These are phyloP conservation scores for Coelastrella sp. DNA, from an alignment of 139 green algal genomes.

Conservation along the genomic window DNA sequence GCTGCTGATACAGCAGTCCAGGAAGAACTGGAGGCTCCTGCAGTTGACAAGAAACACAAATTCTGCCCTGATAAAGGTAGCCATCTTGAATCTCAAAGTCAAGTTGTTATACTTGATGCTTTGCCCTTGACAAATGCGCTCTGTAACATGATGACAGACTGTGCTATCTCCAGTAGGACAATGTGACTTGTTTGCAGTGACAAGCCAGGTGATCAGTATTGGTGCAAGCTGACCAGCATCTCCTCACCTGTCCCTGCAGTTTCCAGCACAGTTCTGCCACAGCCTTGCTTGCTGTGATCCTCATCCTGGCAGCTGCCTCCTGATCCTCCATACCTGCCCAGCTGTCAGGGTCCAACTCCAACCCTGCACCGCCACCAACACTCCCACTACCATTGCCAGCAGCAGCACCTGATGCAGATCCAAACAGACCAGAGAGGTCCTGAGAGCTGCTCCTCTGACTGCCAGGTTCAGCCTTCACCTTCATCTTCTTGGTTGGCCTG, in stretches of 20 bases:
- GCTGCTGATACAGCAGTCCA: slow-evolving; percentile 14
- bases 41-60: not conserved
- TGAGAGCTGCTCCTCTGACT: not conserved
- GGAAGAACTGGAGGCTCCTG: slow-evolving; percentile 41
- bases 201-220: too few relatives aligned
- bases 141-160: not conserved
- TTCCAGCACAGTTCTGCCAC: slow-evolving; percentile 51
- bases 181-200: too few relatives aligned
- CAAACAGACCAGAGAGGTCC: not conserved
- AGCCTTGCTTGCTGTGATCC: slow-evolving; percentile 23
- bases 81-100: not conserved
- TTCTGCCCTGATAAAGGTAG: not conserved
- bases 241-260: slow-evolving; percentile 41
- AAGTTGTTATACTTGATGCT: not conserved
- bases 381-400: slow-evolving; percentile 6
- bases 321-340: slow-evolving; percentile 21
- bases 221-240: too few relatives aligned
- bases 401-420: not conserved
- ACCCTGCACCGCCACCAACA: not conserved
- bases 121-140: not conserved
- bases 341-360: slow-evolving; percentile 31
- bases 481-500: slow-evolving; percentile 22
- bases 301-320: slow-evolving; percentile 13
- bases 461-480: slow-evolving; percentile 20
- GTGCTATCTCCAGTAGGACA: too few relatives aligned